Evolutionary conservation across 108 stramenopile species (phyloP), one percentile per base, ranked within the genome.

Genomic region (Cyclotella cryptica): DNA sequence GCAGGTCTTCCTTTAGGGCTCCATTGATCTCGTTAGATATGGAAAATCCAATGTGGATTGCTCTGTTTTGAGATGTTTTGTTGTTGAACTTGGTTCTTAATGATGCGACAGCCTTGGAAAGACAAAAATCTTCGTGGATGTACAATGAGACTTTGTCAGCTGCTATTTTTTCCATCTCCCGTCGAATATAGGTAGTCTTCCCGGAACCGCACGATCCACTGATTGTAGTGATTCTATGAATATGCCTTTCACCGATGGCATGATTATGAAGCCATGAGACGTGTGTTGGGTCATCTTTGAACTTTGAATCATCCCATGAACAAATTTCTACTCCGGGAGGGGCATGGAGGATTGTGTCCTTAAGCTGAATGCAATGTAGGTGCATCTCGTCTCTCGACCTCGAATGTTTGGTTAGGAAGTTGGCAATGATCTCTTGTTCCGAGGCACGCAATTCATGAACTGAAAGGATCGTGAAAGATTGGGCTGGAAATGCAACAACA

Each of bases 391-490:
- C 68, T 47, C 27, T 24, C 5, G 75, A 76, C 30, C 44, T 57
- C 3, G 69, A 28, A 22, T 76, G 41, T 4, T 30, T 15, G 15
- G 74, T 35, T 19, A 76, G 24, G 13, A 76, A 76, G 10, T 69
- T 61, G 44, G 69, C 68, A 69, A 76, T 68, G 55, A 76, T 60
- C 43, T 76, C 75, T 52, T 76, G 75, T 19, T 70, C 41, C 11
- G 21, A 27, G 13, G 57, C 58, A 47, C 47, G 3, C 19, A 76
- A 58, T n/a, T 55, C 19, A 12, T 76, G 55, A 10, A 76, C 55
- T 21, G 10, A 19, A 9, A 54, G 41, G n/a, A 76, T 76, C 18
- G 69, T 43, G n/a, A 76, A 76, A 18, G 30, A 59, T 44, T 71
- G 44, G 41, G 42, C 12, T 26, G 75, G 75, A 22, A 76, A 76